Conservation (phyloP, 2,329 filamentous ascomycete species). For the Neonectria magnoliae region DNA sequence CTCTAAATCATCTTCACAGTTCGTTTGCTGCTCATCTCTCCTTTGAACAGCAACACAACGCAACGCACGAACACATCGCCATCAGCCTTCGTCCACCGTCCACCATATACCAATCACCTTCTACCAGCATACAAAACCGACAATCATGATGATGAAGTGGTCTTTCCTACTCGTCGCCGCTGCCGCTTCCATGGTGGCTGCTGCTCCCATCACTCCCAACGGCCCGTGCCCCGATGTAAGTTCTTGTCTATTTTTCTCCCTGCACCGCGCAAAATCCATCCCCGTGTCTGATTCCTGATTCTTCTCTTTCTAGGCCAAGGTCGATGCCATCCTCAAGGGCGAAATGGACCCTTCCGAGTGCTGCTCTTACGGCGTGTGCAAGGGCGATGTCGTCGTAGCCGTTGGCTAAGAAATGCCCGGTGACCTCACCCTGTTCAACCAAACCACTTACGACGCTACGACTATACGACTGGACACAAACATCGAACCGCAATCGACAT, state of each 20-base stretch:
- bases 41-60: constrained; percentile 6
- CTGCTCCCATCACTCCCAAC: constrained; percentile 45
- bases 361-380: constrained; percentile 65
- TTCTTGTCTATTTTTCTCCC: neutral
- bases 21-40: constrained; percentile 13
- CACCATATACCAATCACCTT: neutral
- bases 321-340: constrained; percentile 59
- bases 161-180: constrained; percentile 30
- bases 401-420: constrained; percentile 48
- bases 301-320: constrained; percentile 43
- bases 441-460: constrained; percentile 34
- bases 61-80: neutral
- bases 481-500: neutral
- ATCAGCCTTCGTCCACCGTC: neutral
- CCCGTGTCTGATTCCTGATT: constrained; percentile 15
- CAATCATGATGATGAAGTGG: constrained; percentile 35
- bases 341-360: constrained; percentile 59
- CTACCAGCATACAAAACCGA: neutral
- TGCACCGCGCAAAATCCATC: neutral
- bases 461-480: constrained; percentile 16
- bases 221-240: constrained; percentile 50
- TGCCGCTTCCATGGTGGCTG: constrained; percentile 30
- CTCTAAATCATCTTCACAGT: neutral
- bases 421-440: constrained; percentile 7
- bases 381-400: constrained; percentile 59